These are phyloP conservation scores for Periconia digitata DNA, from an alignment of 2,329 filamentous ascomycete genomes.

Conservation along the genomic window DNA sequence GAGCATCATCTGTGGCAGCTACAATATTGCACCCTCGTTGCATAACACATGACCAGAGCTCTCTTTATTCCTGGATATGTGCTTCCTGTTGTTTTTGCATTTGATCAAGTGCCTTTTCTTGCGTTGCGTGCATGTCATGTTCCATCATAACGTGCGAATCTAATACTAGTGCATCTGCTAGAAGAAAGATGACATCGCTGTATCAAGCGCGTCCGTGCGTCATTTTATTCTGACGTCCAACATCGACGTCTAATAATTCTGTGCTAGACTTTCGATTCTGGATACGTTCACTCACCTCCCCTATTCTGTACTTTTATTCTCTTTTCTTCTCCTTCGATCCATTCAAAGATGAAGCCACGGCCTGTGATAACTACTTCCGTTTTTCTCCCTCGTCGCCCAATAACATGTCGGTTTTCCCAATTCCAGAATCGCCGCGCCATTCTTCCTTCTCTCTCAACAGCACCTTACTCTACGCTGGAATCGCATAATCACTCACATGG, in stretches of 20 bases:
- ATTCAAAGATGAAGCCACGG: conserved; percentile 25
- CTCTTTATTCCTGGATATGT: too few relatives aligned
- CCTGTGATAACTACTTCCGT: conserved; percentile 7
- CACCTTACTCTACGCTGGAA: neutral
- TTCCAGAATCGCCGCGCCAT: conserved; percentile 6
- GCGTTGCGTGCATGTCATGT: too few relatives aligned
- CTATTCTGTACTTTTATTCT: neutral
- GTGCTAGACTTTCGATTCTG: too few relatives aligned
- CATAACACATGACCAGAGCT: too few relatives aligned
- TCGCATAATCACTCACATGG: neutral
- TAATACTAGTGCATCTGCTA: neutral
- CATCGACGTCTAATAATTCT: too few relatives aligned
- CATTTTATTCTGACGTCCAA: neutral
- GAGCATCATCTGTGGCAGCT: too few relatives aligned
- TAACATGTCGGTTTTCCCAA: neutral
- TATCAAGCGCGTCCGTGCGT: conserved; percentile 1
- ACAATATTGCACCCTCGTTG: too few relatives aligned
- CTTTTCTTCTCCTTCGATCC: neutral
- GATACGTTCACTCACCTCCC: too few relatives aligned
- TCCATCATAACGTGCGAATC: too few relatives aligned
- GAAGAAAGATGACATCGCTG: conserved; percentile 34
- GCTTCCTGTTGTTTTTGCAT: too few relatives aligned
- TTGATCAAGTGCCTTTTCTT: too few relatives aligned
- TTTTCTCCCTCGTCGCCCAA: neutral
- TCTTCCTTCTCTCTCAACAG: neutral